These are phyloP conservation scores for Astrothelium macrocarpum DNA, from an alignment of 495 filamentous ascomycete species.

Conservation along the genomic window DNA sequence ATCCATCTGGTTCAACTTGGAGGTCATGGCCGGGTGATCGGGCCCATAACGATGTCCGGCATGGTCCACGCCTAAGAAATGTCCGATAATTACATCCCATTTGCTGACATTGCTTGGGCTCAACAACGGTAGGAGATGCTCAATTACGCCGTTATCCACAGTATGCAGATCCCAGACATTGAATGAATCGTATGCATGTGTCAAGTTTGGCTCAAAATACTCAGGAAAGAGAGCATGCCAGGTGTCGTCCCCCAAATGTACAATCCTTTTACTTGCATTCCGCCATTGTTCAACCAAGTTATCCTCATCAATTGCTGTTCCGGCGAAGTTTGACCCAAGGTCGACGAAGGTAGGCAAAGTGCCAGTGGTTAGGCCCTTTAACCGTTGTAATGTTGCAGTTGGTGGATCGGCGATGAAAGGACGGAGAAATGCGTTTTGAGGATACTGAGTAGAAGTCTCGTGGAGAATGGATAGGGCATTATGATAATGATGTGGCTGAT, in stretches of 20 bases:
- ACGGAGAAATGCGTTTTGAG: slow-evolving; percentile 74
- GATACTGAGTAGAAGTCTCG: slow-evolving; percentile 61
- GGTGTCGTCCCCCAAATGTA: slow-evolving; percentile 92
- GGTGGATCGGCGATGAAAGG: slow-evolving; percentile 98
- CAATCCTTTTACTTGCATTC: slow-evolving; percentile 70
- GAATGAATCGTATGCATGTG: slow-evolving; percentile 84
- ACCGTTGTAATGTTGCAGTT: slow-evolving; percentile 79
- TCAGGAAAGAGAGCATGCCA: slow-evolving; percentile 89
- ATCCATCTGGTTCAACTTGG: slow-evolving; percentile 90
- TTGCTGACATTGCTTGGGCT: slow-evolving; percentile 48
- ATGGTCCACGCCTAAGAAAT: slow-evolving; percentile 94
- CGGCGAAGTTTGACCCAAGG: slow-evolving; percentile 87
- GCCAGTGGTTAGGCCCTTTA: slow-evolving; percentile 92
- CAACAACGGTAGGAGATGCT: slow-evolving; percentile 81
- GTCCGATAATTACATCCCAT: slow-evolving; percentile 90
- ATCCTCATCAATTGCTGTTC: slow-evolving; percentile 95
- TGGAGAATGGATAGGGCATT: slow-evolving; percentile 80
- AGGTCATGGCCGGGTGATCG: slow-evolving; percentile 81
- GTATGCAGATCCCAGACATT: slow-evolving; percentile 98
- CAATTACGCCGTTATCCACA: slow-evolving; percentile 89
- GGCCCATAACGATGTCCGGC: slow-evolving; percentile 94
- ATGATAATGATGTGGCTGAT: slow-evolving; percentile 62
- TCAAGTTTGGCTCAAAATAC: slow-evolving; percentile 79
- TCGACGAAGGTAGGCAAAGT: slow-evolving; percentile 93
- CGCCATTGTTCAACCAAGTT: slow-evolving; percentile 80